Evolutionary conservation across 805 yeast species (phyloP).

Genomic region (Jamesozyma gamospora): DNA sequence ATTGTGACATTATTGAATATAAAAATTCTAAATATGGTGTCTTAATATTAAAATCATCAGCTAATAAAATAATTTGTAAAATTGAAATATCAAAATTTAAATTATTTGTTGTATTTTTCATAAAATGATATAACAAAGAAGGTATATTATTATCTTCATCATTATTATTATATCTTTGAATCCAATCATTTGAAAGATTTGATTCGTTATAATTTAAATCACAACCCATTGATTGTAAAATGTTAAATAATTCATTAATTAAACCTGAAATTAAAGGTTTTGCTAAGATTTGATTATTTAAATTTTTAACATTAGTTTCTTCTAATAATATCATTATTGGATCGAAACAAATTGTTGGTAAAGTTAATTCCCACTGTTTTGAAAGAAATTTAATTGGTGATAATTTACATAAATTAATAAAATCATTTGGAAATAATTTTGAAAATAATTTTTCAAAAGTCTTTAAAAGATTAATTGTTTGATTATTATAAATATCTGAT

Average conservation of each 20-base stretch:
- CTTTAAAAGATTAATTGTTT: conserved; percentile 13
- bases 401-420: conserved; percentile 30
- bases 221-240: conserved; percentile 69
- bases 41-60: conserved; percentile 78
- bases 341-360: conserved; percentile 68
- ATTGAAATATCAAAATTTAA: conserved; percentile 65
- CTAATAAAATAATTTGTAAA: conserved; percentile 77
- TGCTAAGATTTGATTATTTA: conserved; percentile 62
- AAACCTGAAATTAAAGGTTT: conserved; percentile 79
- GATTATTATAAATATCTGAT: conserved; percentile 15
- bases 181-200: conserved; percentile 46
- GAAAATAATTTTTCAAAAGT: conserved; percentile 26
- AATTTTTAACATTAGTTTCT: conserved; percentile 47
- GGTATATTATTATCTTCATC: conserved; percentile 38
- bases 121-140: conserved; percentile 56
- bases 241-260: conserved; percentile 60
- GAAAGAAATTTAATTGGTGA: conserved; percentile 43
- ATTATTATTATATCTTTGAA: conserved; percentile 32
- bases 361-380: conserved; percentile 78
- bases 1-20: conserved; percentile 68
- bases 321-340: conserved; percentile 70
- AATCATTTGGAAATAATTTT: conserved; percentile 28
- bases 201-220: conserved; percentile 63
- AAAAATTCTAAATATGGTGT: conserved; percentile 87
- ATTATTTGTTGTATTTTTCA: conserved; percentile 39